These are phyloP conservation scores for Pneumocystis oryctolagi DNA, from an alignment of 1,139 yeast genomes.

Conservation along the genomic window DNA sequence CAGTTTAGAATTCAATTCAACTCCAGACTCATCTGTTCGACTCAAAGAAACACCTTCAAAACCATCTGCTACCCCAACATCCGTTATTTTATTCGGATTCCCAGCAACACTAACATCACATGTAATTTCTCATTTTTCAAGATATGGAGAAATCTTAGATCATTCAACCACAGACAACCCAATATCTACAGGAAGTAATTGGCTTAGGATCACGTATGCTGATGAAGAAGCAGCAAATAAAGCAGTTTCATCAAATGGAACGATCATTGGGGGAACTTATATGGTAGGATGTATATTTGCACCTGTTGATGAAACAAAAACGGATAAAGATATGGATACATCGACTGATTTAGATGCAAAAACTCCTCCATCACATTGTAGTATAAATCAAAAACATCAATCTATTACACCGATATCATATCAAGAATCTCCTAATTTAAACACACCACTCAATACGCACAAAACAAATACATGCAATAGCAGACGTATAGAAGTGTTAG, in stretches of 20 bases:
- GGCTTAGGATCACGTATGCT: conserved; percentile 78
- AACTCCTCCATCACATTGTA: neutral
- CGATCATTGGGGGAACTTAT: conserved; percentile 46
- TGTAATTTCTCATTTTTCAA: conserved; percentile 59
- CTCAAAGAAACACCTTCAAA: neutral
- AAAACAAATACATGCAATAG: neutral
- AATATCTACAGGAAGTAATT: conserved; percentile 28
- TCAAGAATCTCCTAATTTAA: neutral
- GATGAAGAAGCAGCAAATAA: conserved; percentile 62
- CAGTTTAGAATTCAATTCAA: neutral
- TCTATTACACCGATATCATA: neutral
- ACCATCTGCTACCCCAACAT: conserved; percentile 20
- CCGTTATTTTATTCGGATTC: conserved; percentile 78
- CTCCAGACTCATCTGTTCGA: neutral
- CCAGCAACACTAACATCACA: conserved; percentile 57
- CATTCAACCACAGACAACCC: conserved; percentile 34
- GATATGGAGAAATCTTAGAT: conserved; percentile 69
- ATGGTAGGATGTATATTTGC: conserved; percentile 52
- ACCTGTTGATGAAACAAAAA: neutral
- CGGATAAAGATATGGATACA: neutral
- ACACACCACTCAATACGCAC: neutral
- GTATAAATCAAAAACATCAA: neutral
- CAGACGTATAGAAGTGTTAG: neutral
- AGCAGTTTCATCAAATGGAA: conserved; percentile 72
- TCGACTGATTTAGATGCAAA: neutral